These are phyloP conservation scores for Phytophthora lateralis DNA, from an alignment of 352 stramenopile species.

Conservation along the genomic window DNA sequence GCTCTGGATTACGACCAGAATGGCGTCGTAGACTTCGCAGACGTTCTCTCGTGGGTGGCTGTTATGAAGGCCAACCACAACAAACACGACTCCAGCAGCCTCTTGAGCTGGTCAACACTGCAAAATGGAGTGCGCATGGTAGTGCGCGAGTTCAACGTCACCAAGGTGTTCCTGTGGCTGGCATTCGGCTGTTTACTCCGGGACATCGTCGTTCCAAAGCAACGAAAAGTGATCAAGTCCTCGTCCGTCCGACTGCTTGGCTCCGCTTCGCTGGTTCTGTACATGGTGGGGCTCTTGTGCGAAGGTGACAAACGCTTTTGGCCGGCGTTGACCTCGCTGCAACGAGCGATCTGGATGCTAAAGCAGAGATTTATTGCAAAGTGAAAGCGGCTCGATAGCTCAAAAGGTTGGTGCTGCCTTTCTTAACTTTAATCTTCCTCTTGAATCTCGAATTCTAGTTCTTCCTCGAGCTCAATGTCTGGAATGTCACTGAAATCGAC, in stretches of 20 bases:
- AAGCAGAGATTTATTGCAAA: constrained; percentile 18
- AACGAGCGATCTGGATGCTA: constrained; percentile 4
- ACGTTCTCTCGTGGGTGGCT: constrained; percentile 78
- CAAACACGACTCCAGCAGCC: constrained; percentile 19
- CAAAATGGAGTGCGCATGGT: constrained; percentile 18
- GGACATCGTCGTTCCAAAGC: constrained; percentile 43
- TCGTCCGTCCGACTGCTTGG: constrained; percentile 32
- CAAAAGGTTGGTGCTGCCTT: not conserved
- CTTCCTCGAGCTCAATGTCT: constrained; percentile 64
- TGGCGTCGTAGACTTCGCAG: constrained; percentile 72
- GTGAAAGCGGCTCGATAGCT: not conserved
- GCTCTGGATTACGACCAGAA: constrained; percentile 80
- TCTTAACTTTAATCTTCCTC: constrained; percentile 22
- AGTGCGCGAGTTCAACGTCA: constrained; percentile 19
- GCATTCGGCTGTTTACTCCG: constrained; percentile 39
- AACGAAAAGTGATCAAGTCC: constrained; percentile 41
- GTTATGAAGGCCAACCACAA: constrained; percentile 76
- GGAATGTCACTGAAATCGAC: constrained; percentile 58
- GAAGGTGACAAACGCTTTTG: constrained; percentile 12
- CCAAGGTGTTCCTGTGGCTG: constrained; percentile 37
- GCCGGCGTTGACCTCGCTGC: constrained; percentile 6
- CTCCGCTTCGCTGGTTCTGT: constrained; percentile 33
- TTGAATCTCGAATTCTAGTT: constrained; percentile 58
- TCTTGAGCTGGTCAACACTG: constrained; percentile 24
- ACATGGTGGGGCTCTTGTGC: constrained; percentile 28